Evolutionary conservation across 345 rosid genomes (phyloP), one percentile per base, ranked within the genome.

Genomic region (Salix koriyanagi): DNA sequence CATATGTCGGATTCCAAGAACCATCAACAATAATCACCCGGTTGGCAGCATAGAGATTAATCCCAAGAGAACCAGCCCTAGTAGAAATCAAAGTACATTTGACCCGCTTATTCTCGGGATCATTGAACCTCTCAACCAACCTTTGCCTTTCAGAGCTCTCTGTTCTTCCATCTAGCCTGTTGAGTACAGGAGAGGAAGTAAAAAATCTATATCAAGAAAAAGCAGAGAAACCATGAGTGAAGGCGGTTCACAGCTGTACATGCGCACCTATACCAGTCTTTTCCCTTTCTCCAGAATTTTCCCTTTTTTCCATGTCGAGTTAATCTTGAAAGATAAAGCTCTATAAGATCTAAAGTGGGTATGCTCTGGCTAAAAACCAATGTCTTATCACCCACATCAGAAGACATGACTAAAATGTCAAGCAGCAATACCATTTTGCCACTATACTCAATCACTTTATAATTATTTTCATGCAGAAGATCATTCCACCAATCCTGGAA

Each of bases 1-100:
- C 99, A 77, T 91, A 89, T 13, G 99, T 96, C 69, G 99, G 99
- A 87, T 96, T 96, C 99, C 99, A 96, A 61, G 99, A 96, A 73
- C 99, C 98, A 83, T 96, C 99, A 50, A 96, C 98, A 67, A 96
- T 96, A 78, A 96, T 83, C 41, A 96, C 99, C 77, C 97, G 99
- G 83, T 96, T 96, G 79, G 99, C 99, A 83, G 99, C 88, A 87
- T 92, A 88, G 44, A 96, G 97, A 87, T 96, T 96, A 78, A 96
- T 96, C 73, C 99, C 99, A 32, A 96, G 91, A 76, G 98, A 96
- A 78, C 99, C 98, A 62, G 99, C 98, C 83, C 97, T 90, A 15
- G 99, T 96, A 71, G 99, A 94, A 70, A 96, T 94, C 67, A 96
- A 83, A 85, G 97, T 87, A 83, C 99, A 96, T 82, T 94, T 96